phyloP scores from a whole-genome alignment of 2,329 filamentous ascomycete species.

The Sclerotinia minor region DNA sequence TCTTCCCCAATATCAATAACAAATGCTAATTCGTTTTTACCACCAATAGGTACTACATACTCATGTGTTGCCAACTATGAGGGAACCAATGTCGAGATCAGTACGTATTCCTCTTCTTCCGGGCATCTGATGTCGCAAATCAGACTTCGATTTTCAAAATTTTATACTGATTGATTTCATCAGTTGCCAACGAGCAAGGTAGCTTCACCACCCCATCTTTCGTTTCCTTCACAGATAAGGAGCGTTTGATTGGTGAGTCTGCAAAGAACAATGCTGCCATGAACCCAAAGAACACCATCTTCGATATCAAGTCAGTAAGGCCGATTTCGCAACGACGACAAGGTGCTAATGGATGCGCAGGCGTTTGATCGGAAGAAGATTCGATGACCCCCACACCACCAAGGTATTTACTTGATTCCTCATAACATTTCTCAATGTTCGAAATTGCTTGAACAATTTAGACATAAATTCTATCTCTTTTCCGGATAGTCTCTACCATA shows the following conservation, averaged over 20 bases:
- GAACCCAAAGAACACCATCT: conserved; percentile 98
- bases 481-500: neutral
- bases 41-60: conserved; percentile 85
- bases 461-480: neutral
- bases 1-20: neutral
- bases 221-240: conserved; percentile 98
- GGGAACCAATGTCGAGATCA: conserved; percentile 98
- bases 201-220: conserved; percentile 98
- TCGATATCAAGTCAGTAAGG: conserved; percentile 89
- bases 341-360: conserved; percentile 48
- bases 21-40: conserved; percentile 35
- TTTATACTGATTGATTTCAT: conserved; percentile 15
- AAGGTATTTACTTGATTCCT: conserved; percentile 56
- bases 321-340: conserved; percentile 11
- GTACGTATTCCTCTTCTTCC: conserved; percentile 16
- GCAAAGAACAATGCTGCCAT: conserved; percentile 99
- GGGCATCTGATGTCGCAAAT: conserved; percentile 9
- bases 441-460: neutral
- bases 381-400: conserved; percentile 94
- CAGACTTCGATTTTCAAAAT: neutral
- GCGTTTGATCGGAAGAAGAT: conserved; percentile 96
- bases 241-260: conserved; percentile 98
- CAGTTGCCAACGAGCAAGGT: conserved; percentile 96
- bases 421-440: neutral
- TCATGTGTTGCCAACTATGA: conserved; percentile 99